These are phyloP conservation scores for Mortierella antarctica DNA, from an alignment of 192 early-diverging fungal genomes.

Conservation along the genomic window DNA sequence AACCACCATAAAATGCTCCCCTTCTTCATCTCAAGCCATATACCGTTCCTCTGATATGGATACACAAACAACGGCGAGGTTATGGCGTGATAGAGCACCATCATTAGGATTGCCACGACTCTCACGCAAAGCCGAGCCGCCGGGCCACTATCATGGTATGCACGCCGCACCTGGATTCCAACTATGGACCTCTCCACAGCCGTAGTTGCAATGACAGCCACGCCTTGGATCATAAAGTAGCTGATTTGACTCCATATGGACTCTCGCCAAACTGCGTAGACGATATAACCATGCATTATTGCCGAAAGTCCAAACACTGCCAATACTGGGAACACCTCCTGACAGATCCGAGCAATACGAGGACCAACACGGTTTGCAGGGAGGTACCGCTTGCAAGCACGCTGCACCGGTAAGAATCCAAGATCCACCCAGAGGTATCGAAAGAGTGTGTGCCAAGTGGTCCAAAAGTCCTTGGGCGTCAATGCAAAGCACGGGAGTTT, in stretches of 20 bases:
- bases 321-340: conserved; percentile 14
- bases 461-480: conserved; percentile 34
- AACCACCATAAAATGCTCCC: conserved; percentile 31
- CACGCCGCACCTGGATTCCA: not conserved
- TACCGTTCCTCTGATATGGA: conserved; percentile 19
- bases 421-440: conserved; percentile 48
- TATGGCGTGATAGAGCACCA: conserved; percentile 3
- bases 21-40: conserved; percentile 28
- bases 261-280: conserved; percentile 28
- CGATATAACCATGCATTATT: conserved; percentile 32
- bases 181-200: conserved; percentile 4
- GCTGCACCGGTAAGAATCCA: conserved; percentile 27
- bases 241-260: conserved; percentile 31
- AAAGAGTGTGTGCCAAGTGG: conserved; percentile 40
- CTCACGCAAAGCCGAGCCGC: not conserved
- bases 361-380: conserved; percentile 12
- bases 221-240: conserved; percentile 35
- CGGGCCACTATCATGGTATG: conserved; percentile 1
- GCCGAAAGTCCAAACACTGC: conserved; percentile 31
- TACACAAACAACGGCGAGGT: conserved; percentile 35
- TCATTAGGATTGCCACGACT: conserved; percentile 6
- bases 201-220: conserved; percentile 26
- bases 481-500: conserved; percentile 31
- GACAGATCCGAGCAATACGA: not conserved
- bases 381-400: not conserved